Base-by-base conservation (phyloP, 2,329 filamentous ascomycete species). In the Amylocarpus encephaloides region DNA sequence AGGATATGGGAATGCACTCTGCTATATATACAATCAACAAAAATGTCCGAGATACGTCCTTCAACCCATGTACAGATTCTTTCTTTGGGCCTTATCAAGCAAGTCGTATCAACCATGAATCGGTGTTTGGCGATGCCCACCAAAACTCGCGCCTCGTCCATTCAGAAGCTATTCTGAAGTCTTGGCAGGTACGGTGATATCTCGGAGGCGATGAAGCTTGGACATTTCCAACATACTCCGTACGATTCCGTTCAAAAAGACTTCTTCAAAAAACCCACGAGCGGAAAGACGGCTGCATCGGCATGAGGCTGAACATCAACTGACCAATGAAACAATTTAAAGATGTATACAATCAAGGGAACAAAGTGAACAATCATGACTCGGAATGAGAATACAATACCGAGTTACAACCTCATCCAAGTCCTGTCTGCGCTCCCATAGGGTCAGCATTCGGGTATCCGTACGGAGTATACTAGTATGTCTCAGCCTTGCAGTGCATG, bases 141-240 rank as follows among this genome's bases (percentile, higher is more conserved):
- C 30, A 47, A 52, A 48, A 47, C 16, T 16, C 16, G 38, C 26
- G 13, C 30, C 12, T 16, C 22, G 43, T 44, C 57, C 53, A 58
- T 38, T 52, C 40, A 56, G 46, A 54, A 29, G 43, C 13, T 44
- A 48, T 35, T 43, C 39, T 41, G 36, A 52, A 30, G 26, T 53
- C 52, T 56, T 60, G 56, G 54, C 54, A 55, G 9, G 32, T 29
- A 41, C 54, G 53, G 58, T 42, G 56, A 60, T 58, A 54, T 52
- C 38, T 60, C 58, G 58, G 45, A 34, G 18, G 18, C 12, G 12
- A 19, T 11, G 11, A 29, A n/a, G 19, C n/a, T 22, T 46, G 15
- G 35, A 41, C 32, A 19, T n/a, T 36, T n/a, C 43, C 43, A 36
- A 43, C 33, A 16, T 38, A n/a, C n/a, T n/a, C n/a, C n/a, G n/a